Conservation (phyloP, 306 rosid species). For the Castanopsis chinensis region DNA sequence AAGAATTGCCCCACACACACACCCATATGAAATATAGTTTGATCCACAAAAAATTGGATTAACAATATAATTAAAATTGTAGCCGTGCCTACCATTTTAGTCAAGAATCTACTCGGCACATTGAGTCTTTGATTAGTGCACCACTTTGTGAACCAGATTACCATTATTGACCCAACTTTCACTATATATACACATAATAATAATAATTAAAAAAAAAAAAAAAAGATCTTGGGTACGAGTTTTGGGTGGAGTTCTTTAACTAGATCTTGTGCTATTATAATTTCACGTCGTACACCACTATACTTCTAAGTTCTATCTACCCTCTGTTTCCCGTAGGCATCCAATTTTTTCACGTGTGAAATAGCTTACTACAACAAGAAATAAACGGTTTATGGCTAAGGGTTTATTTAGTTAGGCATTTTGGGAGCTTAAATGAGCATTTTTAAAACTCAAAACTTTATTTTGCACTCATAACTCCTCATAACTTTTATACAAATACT, state of each 20-base stretch:
- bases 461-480: no score
- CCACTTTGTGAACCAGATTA: slow-evolving; percentile 26
- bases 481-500: no score
- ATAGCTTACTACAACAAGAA: not conserved
- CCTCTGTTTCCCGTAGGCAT: not conserved
- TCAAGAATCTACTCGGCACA: slow-evolving; percentile 19
- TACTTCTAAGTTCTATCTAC: not conserved
- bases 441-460: no score
- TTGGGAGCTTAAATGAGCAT: accelerated
- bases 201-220: not conserved
- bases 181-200: no score
- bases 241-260: slow-evolving; percentile 24
- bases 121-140: slow-evolving; percentile 25
- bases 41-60: not conserved
- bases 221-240: not conserved
- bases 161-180: slow-evolving; percentile 37
- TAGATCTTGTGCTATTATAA: not conserved
- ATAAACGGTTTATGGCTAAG: not conserved
- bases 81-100: not conserved
- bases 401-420: accelerated
- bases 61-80: not conserved
- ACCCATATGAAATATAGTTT: not conserved
- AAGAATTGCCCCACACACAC: not conserved
- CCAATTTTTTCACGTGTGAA: slow-evolving; percentile 29
- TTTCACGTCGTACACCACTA: slow-evolving; percentile 51